Conservation (phyloP, 1,284 basidiomycete species). For the Omphalotus olearius region DNA sequence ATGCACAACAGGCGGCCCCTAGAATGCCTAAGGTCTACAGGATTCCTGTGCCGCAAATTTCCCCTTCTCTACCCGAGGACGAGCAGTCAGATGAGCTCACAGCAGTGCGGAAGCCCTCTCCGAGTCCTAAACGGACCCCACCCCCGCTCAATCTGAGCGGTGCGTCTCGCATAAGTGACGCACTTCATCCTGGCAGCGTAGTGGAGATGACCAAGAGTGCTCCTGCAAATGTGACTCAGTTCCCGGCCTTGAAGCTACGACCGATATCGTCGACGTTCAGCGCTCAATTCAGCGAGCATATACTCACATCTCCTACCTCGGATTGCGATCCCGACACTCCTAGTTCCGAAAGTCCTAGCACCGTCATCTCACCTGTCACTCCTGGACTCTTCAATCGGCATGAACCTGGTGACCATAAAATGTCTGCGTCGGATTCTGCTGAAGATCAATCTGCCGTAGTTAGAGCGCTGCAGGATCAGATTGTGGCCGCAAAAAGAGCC, state of each 20-base stretch:
- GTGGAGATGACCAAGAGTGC: conserved; percentile 48
- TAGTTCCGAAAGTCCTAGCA: conserved; percentile 41
- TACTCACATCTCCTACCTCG: conserved; percentile 37
- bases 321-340: conserved; percentile 45
- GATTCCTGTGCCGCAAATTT: conserved; percentile 41
- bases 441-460: conserved; percentile 48
- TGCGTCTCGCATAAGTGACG: conserved; percentile 17
- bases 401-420: conserved; percentile 29
- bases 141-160: conserved; percentile 42
- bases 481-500: conserved; percentile 50
- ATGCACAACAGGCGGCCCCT: conserved; percentile 22
- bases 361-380: conserved; percentile 49
- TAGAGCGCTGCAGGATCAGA: conserved; percentile 57
- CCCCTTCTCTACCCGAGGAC: conserved; percentile 20
- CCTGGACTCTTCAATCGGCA: conserved; percentile 32
- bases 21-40: conserved; percentile 30
- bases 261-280: conserved; percentile 77
- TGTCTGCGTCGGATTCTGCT: conserved; percentile 23
- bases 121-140: conserved; percentile 31
- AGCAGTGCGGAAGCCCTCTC: conserved; percentile 6
- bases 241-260: conserved; percentile 63
- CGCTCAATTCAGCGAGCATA: conserved; percentile 61
- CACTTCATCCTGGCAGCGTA: conserved; percentile 7
- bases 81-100: conserved; percentile 4
- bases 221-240: conserved; percentile 57